phyloP scores from a whole-genome alignment of 179 eudicot genomes.

The Camellia oleifera region DNA sequence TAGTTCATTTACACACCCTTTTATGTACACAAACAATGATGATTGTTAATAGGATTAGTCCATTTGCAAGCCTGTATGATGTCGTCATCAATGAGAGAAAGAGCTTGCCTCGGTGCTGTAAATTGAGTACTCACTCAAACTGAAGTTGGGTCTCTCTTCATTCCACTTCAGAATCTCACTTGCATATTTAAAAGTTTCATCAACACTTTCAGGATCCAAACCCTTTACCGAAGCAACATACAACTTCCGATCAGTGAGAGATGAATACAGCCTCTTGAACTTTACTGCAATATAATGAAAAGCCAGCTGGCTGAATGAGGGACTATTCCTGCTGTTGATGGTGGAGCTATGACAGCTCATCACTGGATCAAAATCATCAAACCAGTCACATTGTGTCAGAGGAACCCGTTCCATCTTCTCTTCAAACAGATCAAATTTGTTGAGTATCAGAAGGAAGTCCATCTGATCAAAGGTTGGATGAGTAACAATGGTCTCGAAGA shows the following conservation, averaged over 20 bases:
- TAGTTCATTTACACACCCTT: slow-evolving; percentile 11
- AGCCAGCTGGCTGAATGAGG: slow-evolving; percentile 78
- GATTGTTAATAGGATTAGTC: not conserved
- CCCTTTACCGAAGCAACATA: slow-evolving; percentile 77
- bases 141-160: slow-evolving; percentile 65
- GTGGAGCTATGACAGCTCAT: slow-evolving; percentile 56
- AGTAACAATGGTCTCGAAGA: slow-evolving; percentile 79
- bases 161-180: slow-evolving; percentile 93
- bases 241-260: slow-evolving; percentile 70
- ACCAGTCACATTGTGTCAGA: slow-evolving; percentile 80
- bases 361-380: slow-evolving; percentile 82
- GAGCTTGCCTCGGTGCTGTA: slow-evolving; percentile 78
- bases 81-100: slow-evolving; percentile 24
- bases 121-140: slow-evolving; percentile 62
- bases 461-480: slow-evolving; percentile 84
- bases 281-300: slow-evolving; percentile 81
- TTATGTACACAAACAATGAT: slow-evolving; percentile 21
- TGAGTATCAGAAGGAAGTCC: slow-evolving; percentile 80
- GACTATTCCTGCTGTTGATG: slow-evolving; percentile 56
- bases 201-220: slow-evolving; percentile 74
- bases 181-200: slow-evolving; percentile 71
- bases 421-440: slow-evolving; percentile 78
- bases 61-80: slow-evolving; percentile 22
- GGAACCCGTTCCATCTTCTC: slow-evolving; percentile 74
- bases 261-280: slow-evolving; percentile 79